Evolutionary conservation across 2,329 filamentous ascomycete species (phyloP), one percentile per base, ranked within the genome.

Genomic region (Sporothrix brunneoviolacea): DNA sequence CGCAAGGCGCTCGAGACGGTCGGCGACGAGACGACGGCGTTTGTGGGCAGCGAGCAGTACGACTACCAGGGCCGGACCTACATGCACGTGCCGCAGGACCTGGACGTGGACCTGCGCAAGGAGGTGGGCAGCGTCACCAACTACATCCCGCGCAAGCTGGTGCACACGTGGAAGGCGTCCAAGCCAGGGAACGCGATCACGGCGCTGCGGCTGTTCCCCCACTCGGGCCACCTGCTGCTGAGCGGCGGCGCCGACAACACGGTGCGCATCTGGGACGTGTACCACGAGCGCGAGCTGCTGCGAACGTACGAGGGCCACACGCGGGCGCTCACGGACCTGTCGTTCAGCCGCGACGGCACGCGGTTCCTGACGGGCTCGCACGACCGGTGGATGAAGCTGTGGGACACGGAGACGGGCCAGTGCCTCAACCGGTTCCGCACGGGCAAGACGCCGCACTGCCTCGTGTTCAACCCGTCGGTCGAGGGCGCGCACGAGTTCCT

Each of bases 331-430:
- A 91, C 91, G 24, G 91, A 96, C 64, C 81, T 93, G 39, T 86
- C 86, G 59, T 97, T 97, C 78, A 90, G 91, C 61, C 76, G 76
- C 4, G 78, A 82, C 28, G 93, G 93, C 47, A 86, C 81, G 10
- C 86, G 86, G 49, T 98, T 98, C 73, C 70, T 98, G 22, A 91
- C 91, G 3, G 86, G 88, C 1, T 93, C 88, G 15, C 98, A 94
- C 67, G 93, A 98, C 66, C 86, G 91, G 48, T 86, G 88, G 72
- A 96, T 97, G 73, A 96, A 97, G 70, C 77, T 98, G 27, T 98
- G 93, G 93, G 93, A 98, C 62, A 96, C 91, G 1, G 93, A 98
- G 68, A 96, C 88, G 19, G 93, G 93, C 40, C 77, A 84, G 59
- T 97, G 91, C 63, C 72, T 95, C 58, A 84, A 82, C 61, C 88